Conservation (phyloP, 192 early-diverging fungal species). For the Coemansia guatemalensis region DNA sequence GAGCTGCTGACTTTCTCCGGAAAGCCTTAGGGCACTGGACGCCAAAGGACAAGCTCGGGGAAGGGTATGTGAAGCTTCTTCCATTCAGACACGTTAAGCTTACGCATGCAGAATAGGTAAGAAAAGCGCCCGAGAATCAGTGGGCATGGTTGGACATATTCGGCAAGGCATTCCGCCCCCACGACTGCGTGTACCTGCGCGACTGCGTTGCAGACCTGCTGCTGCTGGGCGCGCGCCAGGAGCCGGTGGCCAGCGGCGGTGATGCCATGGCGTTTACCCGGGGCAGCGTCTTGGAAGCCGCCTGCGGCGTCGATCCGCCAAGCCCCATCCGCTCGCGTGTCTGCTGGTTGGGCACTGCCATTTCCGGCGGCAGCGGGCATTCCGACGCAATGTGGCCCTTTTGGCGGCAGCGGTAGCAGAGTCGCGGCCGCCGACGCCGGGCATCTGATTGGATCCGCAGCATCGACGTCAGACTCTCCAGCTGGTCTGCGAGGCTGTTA, state of each 20-base stretch:
- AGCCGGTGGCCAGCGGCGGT: not conserved
- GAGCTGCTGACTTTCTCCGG: no score
- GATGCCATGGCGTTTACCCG: slow-evolving; percentile 20
- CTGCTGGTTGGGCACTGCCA: slow-evolving; percentile 32
- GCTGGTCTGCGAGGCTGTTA: slow-evolving; percentile 44
- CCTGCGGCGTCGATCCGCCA: not conserved
- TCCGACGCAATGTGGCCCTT: slow-evolving; percentile 49
- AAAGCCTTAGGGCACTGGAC: no score
- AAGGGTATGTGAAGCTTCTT: no score
- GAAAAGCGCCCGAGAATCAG: not conserved
- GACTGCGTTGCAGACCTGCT: slow-evolving; percentile 7
- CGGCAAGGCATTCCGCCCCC: slow-evolving; percentile 19
- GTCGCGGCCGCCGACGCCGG: slow-evolving; percentile 37
- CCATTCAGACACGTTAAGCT: no score
- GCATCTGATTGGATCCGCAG: slow-evolving; percentile 49
- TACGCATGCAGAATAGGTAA: no score
- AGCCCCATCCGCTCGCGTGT: slow-evolving; percentile 22
- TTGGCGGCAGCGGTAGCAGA: slow-evolving; percentile 52
- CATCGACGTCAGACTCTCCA: slow-evolving; percentile 42
- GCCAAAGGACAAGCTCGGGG: no score
- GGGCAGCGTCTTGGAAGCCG: slow-evolving; percentile 8
- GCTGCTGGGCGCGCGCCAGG: slow-evolving; percentile 6
- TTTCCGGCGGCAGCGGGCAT: slow-evolving; percentile 37
- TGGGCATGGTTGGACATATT: not conserved
- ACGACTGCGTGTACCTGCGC: slow-evolving; percentile 34